Conservation (phyloP, 371 early-diverging fungal species). For the Mucor mucedo region DNA sequence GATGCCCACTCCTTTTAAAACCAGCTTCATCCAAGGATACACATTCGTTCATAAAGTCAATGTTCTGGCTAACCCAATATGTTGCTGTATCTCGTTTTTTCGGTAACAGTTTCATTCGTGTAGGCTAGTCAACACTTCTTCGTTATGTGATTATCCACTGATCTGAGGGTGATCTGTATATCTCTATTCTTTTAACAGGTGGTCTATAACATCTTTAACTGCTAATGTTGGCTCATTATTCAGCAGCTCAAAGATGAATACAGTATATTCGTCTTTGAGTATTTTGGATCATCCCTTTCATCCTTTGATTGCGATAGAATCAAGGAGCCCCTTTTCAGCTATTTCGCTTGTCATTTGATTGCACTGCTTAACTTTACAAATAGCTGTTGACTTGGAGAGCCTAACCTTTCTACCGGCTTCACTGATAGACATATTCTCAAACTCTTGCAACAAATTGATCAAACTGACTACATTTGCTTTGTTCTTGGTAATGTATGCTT, state of each 20-base stretch:
- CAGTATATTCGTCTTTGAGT: constrained; percentile 2
- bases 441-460: constrained; percentile 27
- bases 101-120: constrained; percentile 25
- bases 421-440: constrained; percentile 27
- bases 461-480: constrained; percentile 28
- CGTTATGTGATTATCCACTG: constrained; percentile 28
- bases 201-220: constrained; percentile 21
- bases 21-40: constrained; percentile 28
- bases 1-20: constrained; percentile 22
- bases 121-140: constrained; percentile 28
- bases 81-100: constrained; percentile 28
- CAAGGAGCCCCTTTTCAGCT: constrained; percentile 23
- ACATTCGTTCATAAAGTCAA: constrained; percentile 30
- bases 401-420: constrained; percentile 20
- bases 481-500: constrained; percentile 25
- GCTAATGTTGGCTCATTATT: constrained; percentile 26
- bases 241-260: constrained; percentile 25
- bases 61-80: constrained; percentile 28
- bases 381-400: constrained; percentile 19
- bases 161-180: constrained; percentile 27
- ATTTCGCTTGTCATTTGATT: constrained; percentile 26
- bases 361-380: constrained; percentile 22
- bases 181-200: constrained; percentile 27
- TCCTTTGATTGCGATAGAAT: constrained; percentile 24
- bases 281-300: constrained; percentile 17